Conservation (phyloP, 352 stramenopile species). For the Phytopythium kandeliae region DNA sequence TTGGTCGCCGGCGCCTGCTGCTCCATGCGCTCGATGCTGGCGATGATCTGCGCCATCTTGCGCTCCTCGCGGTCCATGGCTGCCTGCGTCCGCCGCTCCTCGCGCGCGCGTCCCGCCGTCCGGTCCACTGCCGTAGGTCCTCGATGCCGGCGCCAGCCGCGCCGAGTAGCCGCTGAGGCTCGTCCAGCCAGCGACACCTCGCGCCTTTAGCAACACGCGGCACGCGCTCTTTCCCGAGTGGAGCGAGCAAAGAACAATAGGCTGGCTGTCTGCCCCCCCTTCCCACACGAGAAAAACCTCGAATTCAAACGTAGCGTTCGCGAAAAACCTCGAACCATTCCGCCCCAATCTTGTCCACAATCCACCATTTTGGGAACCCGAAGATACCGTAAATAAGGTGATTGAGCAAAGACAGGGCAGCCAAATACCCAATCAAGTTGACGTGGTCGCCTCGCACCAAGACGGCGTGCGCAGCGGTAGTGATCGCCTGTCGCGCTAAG, state of each 20-base stretch:
- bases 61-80: conserved; percentile 67
- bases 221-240: background rate
- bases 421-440: too few species aligned
- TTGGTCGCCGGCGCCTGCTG: conserved; percentile 39
- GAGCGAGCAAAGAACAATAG: background rate
- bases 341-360: too few species aligned
- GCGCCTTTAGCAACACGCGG: background rate
- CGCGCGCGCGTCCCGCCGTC: background rate
- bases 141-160: background rate
- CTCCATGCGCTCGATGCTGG: conserved; percentile 75
- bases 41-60: conserved; percentile 79
- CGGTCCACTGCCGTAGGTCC: background rate
- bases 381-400: too few species aligned
- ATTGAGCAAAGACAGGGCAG: too few species aligned
- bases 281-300: background rate
- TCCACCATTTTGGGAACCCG: too few species aligned
- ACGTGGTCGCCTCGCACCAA: too few species aligned
- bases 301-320: background rate
- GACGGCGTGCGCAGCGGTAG: too few species aligned
- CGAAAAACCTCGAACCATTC: background rate
- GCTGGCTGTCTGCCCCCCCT: background rate
- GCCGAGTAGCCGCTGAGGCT: background rate
- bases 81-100: background rate
- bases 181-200: background rate
- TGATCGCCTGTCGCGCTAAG: too few species aligned